A percentile compares a stretch with the other conserved stretches of the same genome.
Evolutionary conservation across 805 yeast genomes (phyloP).

Genomic region (Pichia kluyveri): DNA sequence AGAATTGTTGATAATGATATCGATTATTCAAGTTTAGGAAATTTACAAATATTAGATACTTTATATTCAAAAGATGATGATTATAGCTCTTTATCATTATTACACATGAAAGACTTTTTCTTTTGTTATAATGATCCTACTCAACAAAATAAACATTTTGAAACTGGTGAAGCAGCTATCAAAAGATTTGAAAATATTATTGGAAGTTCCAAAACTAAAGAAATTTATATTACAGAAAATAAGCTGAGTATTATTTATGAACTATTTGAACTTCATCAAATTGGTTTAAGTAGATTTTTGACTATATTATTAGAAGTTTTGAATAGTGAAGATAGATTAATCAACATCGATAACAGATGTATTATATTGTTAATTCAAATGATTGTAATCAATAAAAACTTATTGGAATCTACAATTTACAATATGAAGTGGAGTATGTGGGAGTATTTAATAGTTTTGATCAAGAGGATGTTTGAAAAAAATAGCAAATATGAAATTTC

Average conservation of each 20-base stretch:
- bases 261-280: constrained; percentile 12
- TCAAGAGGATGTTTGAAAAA: constrained; percentile 1
- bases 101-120: neutral
- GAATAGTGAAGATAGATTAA: constrained; percentile 2
- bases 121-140: neutral
- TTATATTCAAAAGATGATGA: neutral
- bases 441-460: constrained; percentile 7
- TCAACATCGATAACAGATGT: constrained; percentile 6
- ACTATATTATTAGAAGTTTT: constrained; percentile 8
- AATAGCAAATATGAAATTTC: constrained; percentile 13
- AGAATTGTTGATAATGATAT: constrained; percentile 9
- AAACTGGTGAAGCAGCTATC: neutral
- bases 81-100: neutral
- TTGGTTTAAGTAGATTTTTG: constrained; percentile 14
- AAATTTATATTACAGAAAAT: neutral
- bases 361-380: constrained; percentile 15
- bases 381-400: constrained; percentile 13
- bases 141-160: neutral
- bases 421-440: constrained; percentile 12
- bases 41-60: neutral
- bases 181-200: neutral
- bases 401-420: constrained; percentile 13
- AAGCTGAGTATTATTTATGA: constrained; percentile 10
- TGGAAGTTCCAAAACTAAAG: neutral
- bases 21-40: constrained; percentile 3